Conservation (phyloP, 1,139 yeast species). For the Hansenula lynferdii region DNA sequence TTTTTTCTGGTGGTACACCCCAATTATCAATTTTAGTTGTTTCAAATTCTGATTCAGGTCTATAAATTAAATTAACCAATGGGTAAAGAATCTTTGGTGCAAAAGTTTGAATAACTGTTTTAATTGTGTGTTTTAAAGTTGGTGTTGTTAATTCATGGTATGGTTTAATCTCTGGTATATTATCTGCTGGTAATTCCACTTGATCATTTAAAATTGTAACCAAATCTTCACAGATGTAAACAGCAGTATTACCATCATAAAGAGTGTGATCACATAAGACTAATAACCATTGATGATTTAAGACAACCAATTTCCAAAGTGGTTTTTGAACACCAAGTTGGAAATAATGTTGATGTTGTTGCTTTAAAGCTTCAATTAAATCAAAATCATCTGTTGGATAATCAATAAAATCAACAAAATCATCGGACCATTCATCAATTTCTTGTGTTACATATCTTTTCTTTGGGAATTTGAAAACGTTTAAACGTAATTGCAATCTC, state of each 20-base stretch:
- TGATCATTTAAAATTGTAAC: constrained; percentile 3
- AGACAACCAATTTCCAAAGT: constrained; percentile 12
- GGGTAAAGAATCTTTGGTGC: not conserved
- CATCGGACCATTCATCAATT: constrained; percentile 10
- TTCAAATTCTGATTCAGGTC: not conserved
- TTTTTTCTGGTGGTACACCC: not conserved
- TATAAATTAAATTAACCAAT: not conserved
- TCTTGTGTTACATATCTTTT: constrained; percentile 8
- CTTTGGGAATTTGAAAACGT: constrained; percentile 11
- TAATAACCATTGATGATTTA: constrained; percentile 9
- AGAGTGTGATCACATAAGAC: constrained; percentile 14
- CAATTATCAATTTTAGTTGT: not conserved
- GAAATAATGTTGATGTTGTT: constrained; percentile 7
- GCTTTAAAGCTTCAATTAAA: constrained; percentile 3
- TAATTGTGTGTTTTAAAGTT: not conserved
- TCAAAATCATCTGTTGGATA: constrained; percentile 6
- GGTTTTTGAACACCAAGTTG: constrained; percentile 3
- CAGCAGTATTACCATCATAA: constrained; percentile 14
- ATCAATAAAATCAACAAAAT: constrained; percentile 10
- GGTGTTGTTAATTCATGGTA: not conserved
- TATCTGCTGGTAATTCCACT: not conserved
- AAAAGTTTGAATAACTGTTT: not conserved
- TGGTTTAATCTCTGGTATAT: not conserved
- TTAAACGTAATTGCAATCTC: constrained; percentile 8
- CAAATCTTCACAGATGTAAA: constrained; percentile 13